phyloP scores from a whole-genome alignment of 2,329 filamentous ascomycete genomes.

The Colletotrichum trifolii region DNA sequence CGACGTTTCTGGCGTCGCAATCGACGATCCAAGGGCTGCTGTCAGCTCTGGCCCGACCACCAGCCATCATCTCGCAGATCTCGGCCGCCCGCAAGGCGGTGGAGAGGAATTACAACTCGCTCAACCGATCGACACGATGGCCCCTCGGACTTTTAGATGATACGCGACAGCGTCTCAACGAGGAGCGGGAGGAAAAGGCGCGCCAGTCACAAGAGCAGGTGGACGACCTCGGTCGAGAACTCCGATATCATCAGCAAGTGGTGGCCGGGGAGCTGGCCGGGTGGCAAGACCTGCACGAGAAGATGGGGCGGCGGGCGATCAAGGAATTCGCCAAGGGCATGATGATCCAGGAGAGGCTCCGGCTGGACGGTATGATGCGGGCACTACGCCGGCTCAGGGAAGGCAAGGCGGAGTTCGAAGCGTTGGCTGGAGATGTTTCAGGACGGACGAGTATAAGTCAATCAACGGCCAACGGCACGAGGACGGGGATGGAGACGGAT shows the following conservation, averaged over 20 bases:
- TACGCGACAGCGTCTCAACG: conserved; percentile 81
- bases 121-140: conserved; percentile 82
- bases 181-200: conserved; percentile 86
- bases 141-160: conserved; percentile 87
- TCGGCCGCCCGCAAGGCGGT: conserved; percentile 77
- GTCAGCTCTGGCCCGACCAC: conserved; percentile 80
- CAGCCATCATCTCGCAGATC: conserved; percentile 81
- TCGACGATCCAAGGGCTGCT: conserved; percentile 86
- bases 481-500: conserved; percentile 23
- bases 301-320: conserved; percentile 79
- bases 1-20: conserved; percentile 81
- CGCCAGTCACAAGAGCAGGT: conserved; percentile 76
- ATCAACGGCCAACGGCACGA: conserved; percentile 22
- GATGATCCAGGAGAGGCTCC: conserved; percentile 82
- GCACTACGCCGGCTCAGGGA: conserved; percentile 74
- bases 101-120: conserved; percentile 79
- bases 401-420: conserved; percentile 36
- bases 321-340: conserved; percentile 80
- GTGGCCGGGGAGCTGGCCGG: conserved; percentile 91
- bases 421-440: conserved; percentile 25
- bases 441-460: conserved; percentile 33
- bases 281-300: conserved; percentile 91
- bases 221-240: conserved; percentile 79
- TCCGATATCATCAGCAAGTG: conserved; percentile 92
- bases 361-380: conserved; percentile 82